These are phyloP conservation scores for Scenedesmus sp. DNA, from an alignment of 163 green algal species.

Conservation along the genomic window DNA sequence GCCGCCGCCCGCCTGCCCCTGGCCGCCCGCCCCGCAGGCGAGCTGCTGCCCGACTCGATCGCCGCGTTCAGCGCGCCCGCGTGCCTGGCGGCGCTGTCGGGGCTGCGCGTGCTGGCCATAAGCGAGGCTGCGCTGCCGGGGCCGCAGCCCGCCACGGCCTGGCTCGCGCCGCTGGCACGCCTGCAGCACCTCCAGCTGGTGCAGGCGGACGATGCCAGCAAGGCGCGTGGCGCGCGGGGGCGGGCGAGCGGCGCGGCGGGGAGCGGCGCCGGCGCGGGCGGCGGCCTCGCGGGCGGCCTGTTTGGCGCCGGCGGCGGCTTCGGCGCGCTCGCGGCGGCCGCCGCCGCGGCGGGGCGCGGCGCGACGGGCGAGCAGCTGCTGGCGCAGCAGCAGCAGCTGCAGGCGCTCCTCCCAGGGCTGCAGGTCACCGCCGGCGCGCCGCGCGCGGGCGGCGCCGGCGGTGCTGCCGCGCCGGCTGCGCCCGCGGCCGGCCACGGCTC, in stretches of 20 bases:
- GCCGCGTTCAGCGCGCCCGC: conserved; percentile 26
- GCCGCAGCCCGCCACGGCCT: background rate
- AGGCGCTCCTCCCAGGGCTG: conserved; percentile 11
- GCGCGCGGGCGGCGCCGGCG: too few species aligned
- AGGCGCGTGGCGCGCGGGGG: background rate
- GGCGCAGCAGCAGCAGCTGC: conserved; percentile 28
- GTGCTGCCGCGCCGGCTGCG: too few species aligned
- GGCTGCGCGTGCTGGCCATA: conserved; percentile 1
- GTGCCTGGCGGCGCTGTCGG: conserved; percentile 10
- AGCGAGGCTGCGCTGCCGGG: conserved; percentile 25
- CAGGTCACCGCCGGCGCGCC: background rate
- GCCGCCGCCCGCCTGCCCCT: background rate
- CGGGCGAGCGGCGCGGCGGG: background rate
- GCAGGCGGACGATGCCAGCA: conserved; percentile 20
- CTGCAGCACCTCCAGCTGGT: conserved; percentile 33
- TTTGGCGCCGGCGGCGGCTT: conserved; percentile 6
- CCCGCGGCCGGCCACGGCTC: too few species aligned
- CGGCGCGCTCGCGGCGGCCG: conserved; percentile 27
- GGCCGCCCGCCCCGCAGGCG: conserved; percentile 1
- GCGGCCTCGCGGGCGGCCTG: background rate
- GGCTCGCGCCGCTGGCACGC: background rate
- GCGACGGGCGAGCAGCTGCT: conserved; percentile 19
- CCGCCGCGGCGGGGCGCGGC: conserved; percentile 17
- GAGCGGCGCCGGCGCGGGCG: background rate
- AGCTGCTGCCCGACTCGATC: conserved; percentile 25